phyloP scores from a whole-genome alignment of 495 filamentous ascomycete species.

The Bathelium albidoporum region DNA sequence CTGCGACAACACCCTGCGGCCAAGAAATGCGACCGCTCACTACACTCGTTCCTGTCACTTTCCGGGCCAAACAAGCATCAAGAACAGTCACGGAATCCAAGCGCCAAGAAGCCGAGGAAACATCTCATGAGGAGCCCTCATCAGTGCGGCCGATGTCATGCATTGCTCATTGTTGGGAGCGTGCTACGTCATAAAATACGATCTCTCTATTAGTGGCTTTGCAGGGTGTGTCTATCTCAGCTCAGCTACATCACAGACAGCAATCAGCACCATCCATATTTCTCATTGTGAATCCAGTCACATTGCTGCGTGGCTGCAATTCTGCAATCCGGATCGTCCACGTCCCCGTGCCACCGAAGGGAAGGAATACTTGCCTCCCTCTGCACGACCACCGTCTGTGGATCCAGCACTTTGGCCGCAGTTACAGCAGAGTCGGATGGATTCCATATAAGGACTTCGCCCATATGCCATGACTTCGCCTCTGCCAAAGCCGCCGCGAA shows the following conservation, averaged over 20 bases:
- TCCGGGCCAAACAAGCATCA: not conserved
- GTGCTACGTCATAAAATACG: not conserved
- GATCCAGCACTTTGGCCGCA: slow-evolving; percentile 47
- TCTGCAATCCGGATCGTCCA: not conserved
- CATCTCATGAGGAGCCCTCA: not conserved
- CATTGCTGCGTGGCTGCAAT: slow-evolving; percentile 35
- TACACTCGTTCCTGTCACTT: not conserved
- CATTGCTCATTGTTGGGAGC: not conserved
- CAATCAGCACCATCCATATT: slow-evolving; percentile 84
- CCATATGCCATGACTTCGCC: slow-evolving; percentile 49
- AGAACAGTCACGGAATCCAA: not conserved
- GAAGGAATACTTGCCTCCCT: slow-evolving; percentile 54
- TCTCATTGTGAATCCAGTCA: slow-evolving; percentile 91
- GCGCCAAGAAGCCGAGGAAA: not conserved
- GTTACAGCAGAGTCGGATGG: slow-evolving; percentile 45
- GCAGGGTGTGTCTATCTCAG: not conserved
- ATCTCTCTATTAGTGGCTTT: not conserved
- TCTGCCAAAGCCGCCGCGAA: slow-evolving; percentile 45
- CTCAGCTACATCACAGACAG: not conserved
- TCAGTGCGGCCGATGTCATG: not conserved
- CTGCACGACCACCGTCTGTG: slow-evolving; percentile 41
- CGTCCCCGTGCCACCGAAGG: slow-evolving; percentile 53
- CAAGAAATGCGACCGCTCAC: not conserved
- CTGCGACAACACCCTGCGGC: not conserved
- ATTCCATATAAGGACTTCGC: slow-evolving; percentile 55